Evolutionary conservation across 495 filamentous ascomycete species (phyloP).

Genomic region (Pseudoneurospora amorphoporcata): DNA sequence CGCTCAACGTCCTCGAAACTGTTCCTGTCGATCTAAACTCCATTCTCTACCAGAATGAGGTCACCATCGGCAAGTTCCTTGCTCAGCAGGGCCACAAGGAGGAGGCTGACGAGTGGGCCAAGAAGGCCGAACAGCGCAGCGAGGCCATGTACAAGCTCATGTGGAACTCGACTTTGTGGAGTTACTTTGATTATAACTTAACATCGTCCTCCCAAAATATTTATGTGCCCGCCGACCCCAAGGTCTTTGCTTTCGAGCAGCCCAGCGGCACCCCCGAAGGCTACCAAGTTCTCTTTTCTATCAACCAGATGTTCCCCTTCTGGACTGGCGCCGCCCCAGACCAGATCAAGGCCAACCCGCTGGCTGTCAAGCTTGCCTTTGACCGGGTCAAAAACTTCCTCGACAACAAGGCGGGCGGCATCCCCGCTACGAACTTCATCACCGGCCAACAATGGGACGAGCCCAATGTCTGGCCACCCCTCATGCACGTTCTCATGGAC

Average conservation of each 20-base stretch:
- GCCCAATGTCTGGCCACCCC: slow-evolving; percentile 42
- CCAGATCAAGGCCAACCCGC: slow-evolving; percentile 32
- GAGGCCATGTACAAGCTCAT: slow-evolving; percentile 36
- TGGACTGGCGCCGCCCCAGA: slow-evolving; percentile 40
- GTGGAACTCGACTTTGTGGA: slow-evolving; percentile 37
- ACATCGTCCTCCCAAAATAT: slow-evolving; percentile 30
- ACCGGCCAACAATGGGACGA: slow-evolving; percentile 45
- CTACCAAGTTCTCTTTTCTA: slow-evolving; percentile 30
- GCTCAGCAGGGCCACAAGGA: slow-evolving; percentile 19
- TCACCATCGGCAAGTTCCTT: slow-evolving; percentile 30
- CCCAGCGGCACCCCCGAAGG: slow-evolving; percentile 24
- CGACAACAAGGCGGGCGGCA: slow-evolving; percentile 28
- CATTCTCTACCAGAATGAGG: slow-evolving; percentile 39
- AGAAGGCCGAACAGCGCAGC: slow-evolving; percentile 26
- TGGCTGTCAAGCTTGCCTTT: slow-evolving; percentile 32
- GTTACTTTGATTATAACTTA: slow-evolving; percentile 44
- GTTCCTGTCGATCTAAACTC: slow-evolving; percentile 42
- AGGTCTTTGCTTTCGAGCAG: slow-evolving; percentile 21
- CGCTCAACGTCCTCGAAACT: slow-evolving; percentile 30
- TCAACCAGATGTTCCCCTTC: slow-evolving; percentile 40
- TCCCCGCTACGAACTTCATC: slow-evolving; percentile 33
- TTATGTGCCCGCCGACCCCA: slow-evolving; percentile 28
- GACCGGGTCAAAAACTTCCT: slow-evolving; percentile 26
- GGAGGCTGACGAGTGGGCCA: slow-evolving; percentile 21
- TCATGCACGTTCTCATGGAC: slow-evolving; percentile 38